Base-by-base conservation (phyloP, 768 basidiomycete genomes). In the Coprinopsis strossmayeri region DNA sequence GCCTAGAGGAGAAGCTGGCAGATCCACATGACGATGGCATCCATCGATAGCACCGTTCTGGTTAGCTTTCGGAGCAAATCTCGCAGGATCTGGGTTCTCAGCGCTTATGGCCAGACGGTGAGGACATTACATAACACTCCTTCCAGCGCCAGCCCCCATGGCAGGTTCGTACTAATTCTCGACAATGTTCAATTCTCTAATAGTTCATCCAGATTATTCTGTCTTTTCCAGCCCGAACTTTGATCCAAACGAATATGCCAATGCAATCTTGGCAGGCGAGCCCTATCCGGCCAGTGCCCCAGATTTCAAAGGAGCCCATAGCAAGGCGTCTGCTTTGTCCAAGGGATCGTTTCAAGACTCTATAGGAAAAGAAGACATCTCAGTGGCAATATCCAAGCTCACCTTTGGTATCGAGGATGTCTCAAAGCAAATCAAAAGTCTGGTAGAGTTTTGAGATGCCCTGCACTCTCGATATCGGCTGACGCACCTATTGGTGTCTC, bases 331-430 rank as follows among this genome's bases (percentile, higher is more conserved):
- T 45, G 25, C 35, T 25, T 57, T 62, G 9, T 40, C 61, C 15
- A 73, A 72, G 56, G 50, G 59, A 17, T 55, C 70, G 12, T 60
- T 64, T 0, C 70, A 77, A 21, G 79, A 82, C 43, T 76, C 77
- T 5, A 70, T 71, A 3, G 74, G 79, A 18, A 89, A 84, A 61
- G 91, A 92, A 52, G 95, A 97, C 56, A 85, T 96, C 10, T 87
- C 89, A 2, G 77, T 90, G 2, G 91, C 91, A 2, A 84, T 97
- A 24, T 83, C 90, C 4, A 93, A 90, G 63, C 73, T 99, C 2
- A 87, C 83, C 52, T 78, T 83, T 59, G 88, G 84, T 0, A 85
- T 97, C 51, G 95, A 97, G 34, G 93, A 98, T 64, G 83, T 95
- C 17, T 83, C 85, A 23, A 90, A 86, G 62, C 91, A 97, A 64